Base-by-base conservation (phyloP, 768 basidiomycete species). In the Rossbeevera mucosa region DNA sequence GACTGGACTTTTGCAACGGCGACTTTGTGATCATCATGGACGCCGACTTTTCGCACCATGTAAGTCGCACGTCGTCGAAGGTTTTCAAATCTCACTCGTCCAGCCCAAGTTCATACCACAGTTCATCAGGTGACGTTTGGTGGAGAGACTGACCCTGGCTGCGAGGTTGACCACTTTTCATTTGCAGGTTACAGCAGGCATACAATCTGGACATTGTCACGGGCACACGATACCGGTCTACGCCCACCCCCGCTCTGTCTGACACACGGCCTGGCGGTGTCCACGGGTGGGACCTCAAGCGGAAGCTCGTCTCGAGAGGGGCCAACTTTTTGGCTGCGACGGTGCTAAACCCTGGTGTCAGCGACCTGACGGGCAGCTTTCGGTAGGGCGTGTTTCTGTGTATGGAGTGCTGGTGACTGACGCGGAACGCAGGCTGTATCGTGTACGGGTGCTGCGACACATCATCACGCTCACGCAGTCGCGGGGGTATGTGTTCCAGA, bases 1-100 rank as follows among this genome's bases (percentile, higher is more conserved):
- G 93, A 12, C 75, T 95, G 44, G 85, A 91, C 60, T 94, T 89
- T 69, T 88, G 86, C 59, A 85, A 85, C 0, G 93, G 93, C 8
- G 90, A 91, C 70, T 95, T 94, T 72, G 91, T 94, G 20, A 90
- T 94, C 64, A 94, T 95, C 66, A 95, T 95, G 93, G 93, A 95
- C 61, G 93, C 93, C 47, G 93, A 95, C 72, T 94, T 95, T 70
- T 94, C 91, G 5, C 93, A 95, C 64, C 93, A 95, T 59, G 92
- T 92, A 71, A 42, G 87, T 72, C n/a, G n/a, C n/a, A 38, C 5
- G 4, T 2, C 2, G n/a, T 26, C 9, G 28, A 13, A 2, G 38
- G 42, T 22, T 24, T 44, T 26, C 21, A 41, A 25, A 50, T 45
- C 48, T 57, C 31, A 63, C 48, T 22, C 40, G 7, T 8, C n/a